Base-by-base conservation (phyloP, 2,329 filamentous ascomycete genomes). In the Colletotrichum somersetense region DNA sequence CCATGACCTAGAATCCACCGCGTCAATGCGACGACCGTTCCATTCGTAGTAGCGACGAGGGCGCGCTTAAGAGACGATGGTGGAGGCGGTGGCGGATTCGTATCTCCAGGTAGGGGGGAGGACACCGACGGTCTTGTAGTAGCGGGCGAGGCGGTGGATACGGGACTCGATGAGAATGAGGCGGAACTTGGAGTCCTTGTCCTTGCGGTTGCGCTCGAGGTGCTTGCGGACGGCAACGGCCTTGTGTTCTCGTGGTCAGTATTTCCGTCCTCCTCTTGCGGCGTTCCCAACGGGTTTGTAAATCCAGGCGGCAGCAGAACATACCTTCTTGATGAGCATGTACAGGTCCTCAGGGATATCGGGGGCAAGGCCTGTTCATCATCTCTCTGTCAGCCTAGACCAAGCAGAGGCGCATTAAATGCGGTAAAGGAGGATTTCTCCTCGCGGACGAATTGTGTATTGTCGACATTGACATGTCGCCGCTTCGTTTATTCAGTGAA, bases 181-280 rank as follows among this genome's bases (percentile, higher is more conserved):
- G 84, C 96, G 96, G 94, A 99, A 99, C 91, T 99, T 99, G 90
- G 92, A 94, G 91, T 99, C 96, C 91, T 95, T 97, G 91, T 99
- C 96, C 92, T 99, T 99, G 88, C 96, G 96, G 93, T 99, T 99
- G 88, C 94, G 94, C 92, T 98, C 95, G 79, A 99, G 94, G 89
- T 99, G 97, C 94, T 99, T 99, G 89, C 96, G 96, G 89, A 99
- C 96, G 84, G 95, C 93, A 81, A 98, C 95, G 80, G 95, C 95
- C 95, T 96, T 96, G 74, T 44, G 3, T 57, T 57, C 3, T 33
- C n/a, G 14, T 23, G 10, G 48, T 73, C 58, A 73, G 23, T 55
- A 44, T 44, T 50, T 50, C 40, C 59, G 11, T n/a, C 48, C 44
- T 61, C 62, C 56, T 62, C 71, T 52, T 20, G 40, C 8, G 16